Evolutionary conservation across 2,329 filamentous ascomycete species (phyloP).

Genomic region (Pseudocercospora crystallina): DNA sequence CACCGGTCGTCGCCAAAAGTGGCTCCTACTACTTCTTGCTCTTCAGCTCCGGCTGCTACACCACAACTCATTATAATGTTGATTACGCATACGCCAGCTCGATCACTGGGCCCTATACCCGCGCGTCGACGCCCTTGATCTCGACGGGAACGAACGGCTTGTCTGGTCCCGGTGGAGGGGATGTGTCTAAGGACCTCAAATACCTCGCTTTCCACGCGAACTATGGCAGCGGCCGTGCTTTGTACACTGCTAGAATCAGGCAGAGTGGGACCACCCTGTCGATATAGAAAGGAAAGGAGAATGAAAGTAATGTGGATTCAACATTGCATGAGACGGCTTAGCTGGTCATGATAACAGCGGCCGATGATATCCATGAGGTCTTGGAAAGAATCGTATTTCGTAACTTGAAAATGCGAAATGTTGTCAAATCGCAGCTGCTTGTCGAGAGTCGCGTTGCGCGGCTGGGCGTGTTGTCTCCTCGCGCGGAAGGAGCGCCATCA

Average conservation of each 20-base stretch:
- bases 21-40: constrained; percentile 37
- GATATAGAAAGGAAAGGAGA: background rate
- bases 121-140: constrained; percentile 29
- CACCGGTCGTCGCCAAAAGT: constrained; percentile 31
- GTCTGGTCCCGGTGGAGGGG: constrained; percentile 33
- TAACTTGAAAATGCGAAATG: no score
- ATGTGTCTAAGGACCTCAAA: constrained; percentile 29
- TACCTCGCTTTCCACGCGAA: constrained; percentile 37
- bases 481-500: no score
- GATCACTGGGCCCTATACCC: constrained; percentile 35
- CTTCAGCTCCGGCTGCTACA: constrained; percentile 38
- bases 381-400: no score
- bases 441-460: no score
- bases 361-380: no score
- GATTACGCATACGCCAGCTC: constrained; percentile 34
- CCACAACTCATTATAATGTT: constrained; percentile 33
- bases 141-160: constrained; percentile 31
- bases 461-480: no score
- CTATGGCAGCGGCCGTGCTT: constrained; percentile 20
- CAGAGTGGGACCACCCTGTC: constrained; percentile 5
- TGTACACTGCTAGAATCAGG: constrained; percentile 22
- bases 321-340: no score
- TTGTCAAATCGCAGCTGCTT: no score
- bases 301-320: background rate
- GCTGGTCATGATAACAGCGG: no score